These are phyloP conservation scores for Jacaranda mimosifolia DNA, from an alignment of 257 asterid species.

Conservation along the genomic window DNA sequence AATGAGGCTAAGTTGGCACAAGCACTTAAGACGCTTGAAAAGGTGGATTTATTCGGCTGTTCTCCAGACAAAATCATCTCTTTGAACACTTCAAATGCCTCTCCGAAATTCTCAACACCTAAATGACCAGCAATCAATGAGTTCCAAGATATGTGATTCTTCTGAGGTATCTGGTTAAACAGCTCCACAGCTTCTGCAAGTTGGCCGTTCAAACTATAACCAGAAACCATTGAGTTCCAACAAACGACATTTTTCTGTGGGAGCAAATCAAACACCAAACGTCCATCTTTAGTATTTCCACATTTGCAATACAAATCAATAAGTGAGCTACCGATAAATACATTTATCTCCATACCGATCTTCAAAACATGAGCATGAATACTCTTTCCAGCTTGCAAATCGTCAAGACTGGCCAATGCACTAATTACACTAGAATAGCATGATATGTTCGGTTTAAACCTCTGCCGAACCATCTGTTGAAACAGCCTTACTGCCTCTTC, in stretches of 20 bases:
- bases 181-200: conserved; percentile 62
- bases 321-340: conserved; percentile 65
- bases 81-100: conserved; percentile 60
- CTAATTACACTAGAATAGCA: conserved; percentile 75
- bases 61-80: conserved; percentile 70
- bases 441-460: conserved; percentile 61
- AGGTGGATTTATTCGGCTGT: conserved; percentile 71
- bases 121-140: conserved; percentile 67
- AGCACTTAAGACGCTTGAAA: conserved; percentile 72
- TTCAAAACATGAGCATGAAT: conserved; percentile 71
- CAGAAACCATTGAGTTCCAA: conserved; percentile 80
- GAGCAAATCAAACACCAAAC: conserved; percentile 53
- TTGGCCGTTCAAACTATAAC: conserved; percentile 73
- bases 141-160: conserved; percentile 76
- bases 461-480: conserved; percentile 53
- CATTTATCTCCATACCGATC: conserved; percentile 54
- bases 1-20: conserved; percentile 77
- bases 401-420: conserved; percentile 65
- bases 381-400: conserved; percentile 60
- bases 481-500: conserved; percentile 71
- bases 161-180: conserved; percentile 61
- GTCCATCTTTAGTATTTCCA: conserved; percentile 62
- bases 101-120: conserved; percentile 47
- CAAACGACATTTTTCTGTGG: conserved; percentile 64
- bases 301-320: conserved; percentile 78